These are phyloP conservation scores for Scytalidium lignicola DNA, from an alignment of 2,329 filamentous ascomycete genomes.

Conservation along the genomic window DNA sequence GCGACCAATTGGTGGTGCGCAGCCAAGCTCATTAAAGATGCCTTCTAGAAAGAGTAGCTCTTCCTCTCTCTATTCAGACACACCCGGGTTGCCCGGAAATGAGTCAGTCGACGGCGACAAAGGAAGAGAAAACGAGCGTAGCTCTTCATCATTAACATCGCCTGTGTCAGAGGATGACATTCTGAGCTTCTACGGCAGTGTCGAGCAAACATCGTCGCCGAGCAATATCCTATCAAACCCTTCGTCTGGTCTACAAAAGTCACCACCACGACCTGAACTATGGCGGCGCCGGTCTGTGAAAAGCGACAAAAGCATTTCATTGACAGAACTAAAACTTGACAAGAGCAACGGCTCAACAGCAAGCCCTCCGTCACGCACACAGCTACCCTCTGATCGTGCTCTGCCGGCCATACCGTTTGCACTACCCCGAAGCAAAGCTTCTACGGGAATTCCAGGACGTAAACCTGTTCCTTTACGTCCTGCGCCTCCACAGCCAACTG, in stretches of 20 bases:
- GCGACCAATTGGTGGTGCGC: constrained; percentile 18
- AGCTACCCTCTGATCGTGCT: constrained; percentile 13
- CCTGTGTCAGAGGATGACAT: background rate
- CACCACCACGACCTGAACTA: constrained; percentile 19
- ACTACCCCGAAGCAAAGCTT: constrained; percentile 11
- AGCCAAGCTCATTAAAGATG: constrained; percentile 7
- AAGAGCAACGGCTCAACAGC: constrained; percentile 27
- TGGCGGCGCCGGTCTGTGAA: constrained; percentile 24
- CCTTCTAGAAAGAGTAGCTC: constrained; percentile 14
- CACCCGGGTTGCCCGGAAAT: constrained; percentile 14
- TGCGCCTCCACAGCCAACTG: constrained; percentile 19
- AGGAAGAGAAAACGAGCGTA: constrained; percentile 4
- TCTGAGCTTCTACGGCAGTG: background rate
- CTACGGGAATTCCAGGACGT: constrained; percentile 7
- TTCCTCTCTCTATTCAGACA: constrained; percentile 23
- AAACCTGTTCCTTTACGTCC: constrained; percentile 22
- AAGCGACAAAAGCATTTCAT: constrained; percentile 18
- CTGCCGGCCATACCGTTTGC: constrained; percentile 12
- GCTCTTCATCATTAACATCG: too few relatives aligned
- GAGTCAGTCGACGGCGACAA: constrained; percentile 17
- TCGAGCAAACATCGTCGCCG: constrained; percentile 3
- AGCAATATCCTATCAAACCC: constrained; percentile 12
- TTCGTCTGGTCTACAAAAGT: constrained; percentile 14
- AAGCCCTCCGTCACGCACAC: constrained; percentile 15
- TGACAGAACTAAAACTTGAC: constrained; percentile 24